phyloP scores from a whole-genome alignment of 441 rosid species.

The Corymbia citriodora region DNA sequence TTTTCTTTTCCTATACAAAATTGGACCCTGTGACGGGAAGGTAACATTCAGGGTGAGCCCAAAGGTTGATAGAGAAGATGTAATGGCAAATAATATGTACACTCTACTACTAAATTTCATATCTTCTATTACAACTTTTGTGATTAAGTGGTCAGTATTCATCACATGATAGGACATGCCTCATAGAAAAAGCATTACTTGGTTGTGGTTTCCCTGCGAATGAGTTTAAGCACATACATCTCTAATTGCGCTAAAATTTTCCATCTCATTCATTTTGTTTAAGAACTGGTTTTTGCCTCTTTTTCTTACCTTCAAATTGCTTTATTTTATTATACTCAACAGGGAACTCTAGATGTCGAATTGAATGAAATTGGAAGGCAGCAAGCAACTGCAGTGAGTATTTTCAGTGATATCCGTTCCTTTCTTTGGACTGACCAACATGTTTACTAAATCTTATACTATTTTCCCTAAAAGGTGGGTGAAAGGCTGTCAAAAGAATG shows the following conservation, averaged over 20 bases:
- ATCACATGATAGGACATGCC: neutral
- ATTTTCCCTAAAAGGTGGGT: slow-evolving; percentile 40
- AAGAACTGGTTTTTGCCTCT: neutral
- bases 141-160: neutral
- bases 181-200: neutral
- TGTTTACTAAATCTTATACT: neutral
- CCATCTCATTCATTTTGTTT: neutral
- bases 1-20: neutral
- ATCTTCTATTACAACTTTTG: neutral
- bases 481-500: slow-evolving; percentile 53
- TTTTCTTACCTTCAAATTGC: neutral
- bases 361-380: neutral
- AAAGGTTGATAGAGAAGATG: neutral
- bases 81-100: neutral
- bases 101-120: neutral
- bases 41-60: neutral
- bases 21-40: neutral
- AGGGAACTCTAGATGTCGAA: neutral
- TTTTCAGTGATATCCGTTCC: neutral
- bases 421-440: neutral
- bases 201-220: fast-evolving
- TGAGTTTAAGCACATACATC: neutral
- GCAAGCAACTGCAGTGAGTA: neutral
- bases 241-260: neutral
- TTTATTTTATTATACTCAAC: neutral